Base-by-base conservation (phyloP, 139 green algal genomes). In the Deuterostichococcus epilithicus region DNA sequence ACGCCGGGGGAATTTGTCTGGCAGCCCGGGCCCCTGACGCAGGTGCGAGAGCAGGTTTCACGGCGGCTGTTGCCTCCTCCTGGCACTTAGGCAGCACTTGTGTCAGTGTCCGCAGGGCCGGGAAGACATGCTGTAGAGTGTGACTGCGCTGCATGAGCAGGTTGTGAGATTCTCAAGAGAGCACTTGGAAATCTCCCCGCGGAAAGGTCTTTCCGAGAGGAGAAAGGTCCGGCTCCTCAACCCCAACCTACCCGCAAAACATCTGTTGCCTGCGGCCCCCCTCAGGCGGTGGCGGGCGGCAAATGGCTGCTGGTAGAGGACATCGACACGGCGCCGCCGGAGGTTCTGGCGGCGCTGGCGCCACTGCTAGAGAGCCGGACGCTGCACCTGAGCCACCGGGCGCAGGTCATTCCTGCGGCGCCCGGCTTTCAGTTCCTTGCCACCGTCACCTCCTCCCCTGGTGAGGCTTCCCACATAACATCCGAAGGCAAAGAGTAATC, bases 271-370 rank as follows among this genome's bases (percentile, higher is more conserved):
- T n/a, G n/a, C n/a, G n/a, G n/a, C n/a, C n/a, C n/a, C n/a, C n/a
- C n/a, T n/a, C 76, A 87, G 87, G 95, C 94, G 6, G 94, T 97
- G 47, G 60, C 72, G 8, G 75, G 93, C 77, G 96, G 96, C 5
- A 78, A 86, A 6, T 99, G 96, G 96, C 76, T 99, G 74, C 74
- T 98, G 34, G 84, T 99, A 23, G 96, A 99, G 79, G 92, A 97
- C 81, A 86, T 97, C 35, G 92, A 99, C 85, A 78, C 92, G 76
- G 96, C 96, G 1, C 94, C 95, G 0, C 78, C 90, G 1, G 94
- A 99, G 71, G 90, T 98, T 65, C 80, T 99, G 30, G 91, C 96
- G 0, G 87, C 91, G 0, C 80, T 99, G 68, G 80, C 90, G 33
- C 91, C 93, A 5, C 80, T 99, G 71, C 81, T 98, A 39, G 94